Evolutionary conservation across 768 basidiomycete species (phyloP).

Genomic region (Strobilomyces confusus): DNA sequence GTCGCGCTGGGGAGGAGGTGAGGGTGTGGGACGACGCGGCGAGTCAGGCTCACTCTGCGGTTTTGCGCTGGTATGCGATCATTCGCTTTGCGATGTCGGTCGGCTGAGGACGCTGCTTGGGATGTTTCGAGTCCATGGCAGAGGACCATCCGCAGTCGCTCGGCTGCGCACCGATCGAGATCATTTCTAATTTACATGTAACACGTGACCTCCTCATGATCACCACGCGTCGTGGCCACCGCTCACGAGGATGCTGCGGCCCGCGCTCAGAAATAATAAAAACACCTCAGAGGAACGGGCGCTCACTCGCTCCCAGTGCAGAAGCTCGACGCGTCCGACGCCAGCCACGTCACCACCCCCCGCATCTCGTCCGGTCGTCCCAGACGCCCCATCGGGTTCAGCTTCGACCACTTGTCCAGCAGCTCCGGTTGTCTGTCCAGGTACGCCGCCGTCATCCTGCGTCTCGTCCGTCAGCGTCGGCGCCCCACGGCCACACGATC

Average conservation of each 20-base stretch:
- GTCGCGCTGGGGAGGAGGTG: slow-evolving; percentile 35
- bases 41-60: slow-evolving; percentile 45
- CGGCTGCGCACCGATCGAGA: slow-evolving; percentile 23
- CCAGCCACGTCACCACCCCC: slow-evolving; percentile 68
- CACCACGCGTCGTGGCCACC: slow-evolving; percentile 34
- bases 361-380: slow-evolving; percentile 71
- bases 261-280: background rate
- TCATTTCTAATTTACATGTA: slow-evolving; percentile 16
- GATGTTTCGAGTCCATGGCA: slow-evolving; percentile 18
- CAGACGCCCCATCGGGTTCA: slow-evolving; percentile 69
- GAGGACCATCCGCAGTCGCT: background rate
- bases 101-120: slow-evolving; percentile 32
- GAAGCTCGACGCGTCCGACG: slow-evolving; percentile 71
- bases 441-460: slow-evolving; percentile 72
- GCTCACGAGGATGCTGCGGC: slow-evolving; percentile 26
- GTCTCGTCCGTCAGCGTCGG: background rate
- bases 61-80: slow-evolving; percentile 62
- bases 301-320: slow-evolving; percentile 82
- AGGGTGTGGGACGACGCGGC: background rate
- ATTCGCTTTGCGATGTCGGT: slow-evolving; percentile 61
- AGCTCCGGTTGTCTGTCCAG: slow-evolving; percentile 63
- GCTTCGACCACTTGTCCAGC: slow-evolving; percentile 58
- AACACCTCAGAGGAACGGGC: too few relatives aligned
- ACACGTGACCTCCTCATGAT: slow-evolving; percentile 17
- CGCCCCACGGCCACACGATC: slow-evolving; percentile 15